Evolutionary conservation across 2,329 filamentous ascomycete species (phyloP), one percentile per base, ranked within the genome.

Genomic region (Fusarium nurragi): DNA sequence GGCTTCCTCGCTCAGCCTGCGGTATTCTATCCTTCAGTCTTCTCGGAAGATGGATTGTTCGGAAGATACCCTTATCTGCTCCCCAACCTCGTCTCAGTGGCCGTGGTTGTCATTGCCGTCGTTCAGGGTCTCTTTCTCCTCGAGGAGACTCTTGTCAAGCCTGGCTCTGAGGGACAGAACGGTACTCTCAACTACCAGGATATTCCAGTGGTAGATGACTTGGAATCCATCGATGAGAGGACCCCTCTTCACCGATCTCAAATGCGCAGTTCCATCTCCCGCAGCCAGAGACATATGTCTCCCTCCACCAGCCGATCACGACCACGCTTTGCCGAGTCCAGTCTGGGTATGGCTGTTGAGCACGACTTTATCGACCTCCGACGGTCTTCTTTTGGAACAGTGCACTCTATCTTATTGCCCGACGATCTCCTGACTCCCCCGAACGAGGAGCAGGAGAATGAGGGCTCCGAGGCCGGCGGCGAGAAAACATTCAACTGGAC

Each of bases 11-110:
- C 95, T 0, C 25, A 75, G 83, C 26, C 72, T 68, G 19, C 86
- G 86, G 59, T 58, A 0, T 36, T 78, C 19, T 94, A 92, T 73
- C 94, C 93, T 0, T 97, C 93, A 68, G 80, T 96, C 5, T 80
- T 80, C 41, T 68, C 78, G 3, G 61, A 71, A 23, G 78, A 79
- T 23, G 78, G 78, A 2, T 39, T 80, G 2, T 80, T 80, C 44
- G 89, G 88, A 38, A 81, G 83, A 9, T 92, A 89, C 68, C 90
- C 91, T 0, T 94, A 91, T 14, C 40, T 70, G 0, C 44, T 70
- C 4, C 68, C 68, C 2, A 70, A 70, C 21, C 55, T 70, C 0
- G 80, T 93, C 21, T 88, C 92, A 52, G 90, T 89, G 2, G 79
- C 77, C 1, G 81, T 93, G 4, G 81, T 93, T 21, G 65, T 85